Evolutionary conservation across 495 filamentous ascomycete genomes (phyloP), one percentile per base, ranked within the genome.

Genomic region (Melanomma pulvis-pyrius): DNA sequence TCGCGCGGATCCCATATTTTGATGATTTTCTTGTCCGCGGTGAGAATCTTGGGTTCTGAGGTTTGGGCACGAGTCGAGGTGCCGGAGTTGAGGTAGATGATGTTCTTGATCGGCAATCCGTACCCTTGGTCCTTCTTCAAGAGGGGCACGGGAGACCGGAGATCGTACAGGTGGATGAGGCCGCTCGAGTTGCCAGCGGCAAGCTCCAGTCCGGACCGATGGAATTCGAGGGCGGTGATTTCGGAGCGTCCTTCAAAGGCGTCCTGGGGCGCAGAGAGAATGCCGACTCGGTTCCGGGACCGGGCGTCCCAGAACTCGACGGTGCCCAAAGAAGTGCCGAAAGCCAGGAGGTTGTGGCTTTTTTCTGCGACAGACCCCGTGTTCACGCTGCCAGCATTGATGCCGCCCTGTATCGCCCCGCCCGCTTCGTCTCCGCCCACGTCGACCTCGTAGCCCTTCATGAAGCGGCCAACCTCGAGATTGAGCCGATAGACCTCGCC

Each of bases 301-400:
- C 96, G 82, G 2, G 92, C 83, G 74, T 99, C 96, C 90, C 91
- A 99, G 67, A 98, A 92, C 68, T 98, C 96, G 30, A 98, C 92
- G 6, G 92, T 96, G n/a, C 96, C 93, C 41, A 91, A 78, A 1
- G 90, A 90, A n/a, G 96, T 98, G 32, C 96, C 96, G 71, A 99
- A 98, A 0, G 96, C 92, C 47, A 93, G 82, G 12, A 99, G 82
- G 46, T 92, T 92, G 75, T 99, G 96, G 46, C 90, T 92, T 12
- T 88, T 87, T 72, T 97, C 92, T 13, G 94, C 96, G 54, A 97
- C 87, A 1, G 92, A 88, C 53, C 90, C 93, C 9, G 87, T 88
- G 70, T 99, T 97, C n/a, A 96, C 92, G 21, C 87, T 84, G 11
- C 92, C 92, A 0, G 87, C 86, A 67, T 87, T 80, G 29, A 96